Evolutionary conservation across 805 yeast genomes (phyloP), one percentile per base, ranked within the genome.

Genomic region (Metahyphopichia silvanorum): DNA sequence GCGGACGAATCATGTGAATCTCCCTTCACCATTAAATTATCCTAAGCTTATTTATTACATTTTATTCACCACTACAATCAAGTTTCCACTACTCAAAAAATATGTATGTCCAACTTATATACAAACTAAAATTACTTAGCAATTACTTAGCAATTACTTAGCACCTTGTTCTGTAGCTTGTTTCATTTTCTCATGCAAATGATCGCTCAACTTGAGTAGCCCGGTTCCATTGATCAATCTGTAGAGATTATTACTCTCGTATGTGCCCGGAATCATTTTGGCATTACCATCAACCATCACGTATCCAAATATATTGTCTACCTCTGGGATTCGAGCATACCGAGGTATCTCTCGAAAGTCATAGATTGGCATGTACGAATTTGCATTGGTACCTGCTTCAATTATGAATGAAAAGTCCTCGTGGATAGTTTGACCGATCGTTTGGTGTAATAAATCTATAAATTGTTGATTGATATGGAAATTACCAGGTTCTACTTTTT

Each of bases 231-330:
- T 64, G 38, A 60, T 60, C 4, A 79, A 36, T 12, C 84, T 60
- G 53, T 85, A 85, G 68, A 79, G 60, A 12, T 55, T 46, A 49
- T 86, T 85, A 4, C 55, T 46, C 50, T 84, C 77, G 44, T 77
- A 86, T 13, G 77, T 62, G 1, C 59, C 71, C 1, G 66, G 64
- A 2, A 76, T 60, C 38, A 86, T 81, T 27, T 65, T 63, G 1
- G 86, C 84, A 3, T 66, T 49, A 1, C 40, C 54, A 40, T 73
- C 73, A 2, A 85, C 82, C 40, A 71, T 69, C 7, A 84, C 79
- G 46, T 79, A 82, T 1, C 94, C 95, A 32, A 77, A 64, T 2
- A 78, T 76, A 44, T 82, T 83, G 39, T 82, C 86, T 6, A 82
- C 72, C 14, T 79, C 83, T 1, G 91, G 86, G 10, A 71, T 73